Evolutionary conservation across 345 rosid genomes (phyloP), one percentile per base, ranked within the genome.

Genomic region (Heritiera fomes): DNA sequence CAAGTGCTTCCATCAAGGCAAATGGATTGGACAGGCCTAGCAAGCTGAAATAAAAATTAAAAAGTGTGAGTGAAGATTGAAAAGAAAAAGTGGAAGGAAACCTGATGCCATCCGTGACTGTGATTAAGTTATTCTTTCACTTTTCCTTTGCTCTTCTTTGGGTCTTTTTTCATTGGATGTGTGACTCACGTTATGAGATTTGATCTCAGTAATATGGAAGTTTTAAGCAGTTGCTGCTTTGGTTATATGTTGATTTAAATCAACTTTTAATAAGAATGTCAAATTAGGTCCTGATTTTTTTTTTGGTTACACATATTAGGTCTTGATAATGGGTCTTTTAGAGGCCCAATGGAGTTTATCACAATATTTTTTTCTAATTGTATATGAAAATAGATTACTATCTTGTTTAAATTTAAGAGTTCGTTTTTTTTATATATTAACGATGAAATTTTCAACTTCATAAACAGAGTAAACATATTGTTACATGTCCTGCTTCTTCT

Each of bases 1-100:
- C 6, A 23, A 47, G 34, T 18, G 59, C n/a, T 28, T 52, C 41
- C 40, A 46, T 45, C 15, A 70, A 45, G 59, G 59, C 10, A 28
- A 71, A 9, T 18, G 40, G 50, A 32, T 50, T 10, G 34, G 58
- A 71, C 55, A 46, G 59, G 18, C 50, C n/a, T 47, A 14, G 17
- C 7, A 71, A 47, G 4, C 10, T 18, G 8, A 58, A 58, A 58
- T 1, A n/a, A 2, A 58, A n/a, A 58, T 6, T 5, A 6, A 56
- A 58, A 58, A 58, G 64, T 60, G 38, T 23, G 38, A 28, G 65
- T 28, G 66, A 61, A 61, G 65, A 61, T 61, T 61, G 66, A 30
- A 61, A 61, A 61, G 30, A 40, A 61, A 61, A 61, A 60, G 17
- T 40, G 30, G 17, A 61, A 28, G 66, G 40, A 61, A 28, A 7